These are phyloP conservation scores for Pseudogymnoascus sp. DNA, from an alignment of 2,329 filamentous ascomycete species.

Conservation along the genomic window DNA sequence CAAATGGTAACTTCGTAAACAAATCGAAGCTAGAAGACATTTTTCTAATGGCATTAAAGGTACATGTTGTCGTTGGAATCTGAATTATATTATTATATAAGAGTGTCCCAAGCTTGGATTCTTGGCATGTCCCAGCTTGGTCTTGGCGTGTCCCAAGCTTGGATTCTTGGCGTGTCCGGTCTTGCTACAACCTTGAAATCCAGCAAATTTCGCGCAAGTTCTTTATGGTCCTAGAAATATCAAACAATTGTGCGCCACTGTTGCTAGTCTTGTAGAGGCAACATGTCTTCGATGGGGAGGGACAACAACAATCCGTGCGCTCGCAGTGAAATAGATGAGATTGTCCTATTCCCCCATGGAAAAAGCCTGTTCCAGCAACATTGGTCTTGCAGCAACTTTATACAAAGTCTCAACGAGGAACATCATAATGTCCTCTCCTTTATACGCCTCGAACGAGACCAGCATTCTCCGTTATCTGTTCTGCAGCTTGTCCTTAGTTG, in stretches of 20 bases:
- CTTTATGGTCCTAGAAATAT: not conserved
- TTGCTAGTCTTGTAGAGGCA: not conserved
- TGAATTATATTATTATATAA: not conserved
- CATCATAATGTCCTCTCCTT: not conserved
- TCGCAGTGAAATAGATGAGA: not conserved
- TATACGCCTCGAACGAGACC: not conserved
- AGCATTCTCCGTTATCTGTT: not conserved
- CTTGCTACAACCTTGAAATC: not conserved
- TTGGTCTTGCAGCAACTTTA: not conserved
- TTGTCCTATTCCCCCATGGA: not conserved
- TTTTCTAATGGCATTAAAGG: not conserved
- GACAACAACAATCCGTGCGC: not conserved
- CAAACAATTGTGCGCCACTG: not conserved
- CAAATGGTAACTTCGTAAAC: slow-evolving; percentile 14
- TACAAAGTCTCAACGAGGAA: not conserved
- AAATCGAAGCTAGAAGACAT: slow-evolving; percentile 9
- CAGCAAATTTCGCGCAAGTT: not conserved
- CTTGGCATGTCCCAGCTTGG: not conserved
- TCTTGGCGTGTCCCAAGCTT: not conserved
- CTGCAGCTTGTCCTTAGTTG: not conserved
- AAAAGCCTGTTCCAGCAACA: not conserved
- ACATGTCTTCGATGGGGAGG: not conserved
- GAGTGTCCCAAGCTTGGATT: not conserved
- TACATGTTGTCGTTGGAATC: not conserved
- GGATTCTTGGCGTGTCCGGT: not conserved